phyloP scores from a whole-genome alignment of 192 early-diverging fungal genomes.

The Gonapodya sp. region DNA sequence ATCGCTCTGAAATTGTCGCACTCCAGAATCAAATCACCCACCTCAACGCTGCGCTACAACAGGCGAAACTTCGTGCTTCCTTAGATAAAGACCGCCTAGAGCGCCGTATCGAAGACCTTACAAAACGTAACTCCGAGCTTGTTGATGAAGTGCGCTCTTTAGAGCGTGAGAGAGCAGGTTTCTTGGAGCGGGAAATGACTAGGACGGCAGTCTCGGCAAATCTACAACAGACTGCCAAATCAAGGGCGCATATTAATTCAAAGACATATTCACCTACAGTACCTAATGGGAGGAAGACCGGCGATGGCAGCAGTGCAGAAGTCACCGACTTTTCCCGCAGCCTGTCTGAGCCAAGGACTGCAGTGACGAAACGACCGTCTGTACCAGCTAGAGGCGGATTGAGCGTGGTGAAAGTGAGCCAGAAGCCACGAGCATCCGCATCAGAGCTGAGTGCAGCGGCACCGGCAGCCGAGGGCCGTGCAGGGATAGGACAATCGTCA shows the following conservation, averaged over 20 bases:
- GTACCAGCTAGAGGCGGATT: not conserved
- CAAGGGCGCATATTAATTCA: too few relatives aligned
- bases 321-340: too few relatives aligned
- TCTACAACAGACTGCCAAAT: not conserved
- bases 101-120: not conserved
- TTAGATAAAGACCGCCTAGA: not conserved
- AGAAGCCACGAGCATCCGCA: not conserved
- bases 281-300: not conserved
- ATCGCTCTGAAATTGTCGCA: not conserved
- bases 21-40: not conserved
- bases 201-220: not conserved
- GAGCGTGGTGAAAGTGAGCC: not conserved
- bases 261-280: not conserved
- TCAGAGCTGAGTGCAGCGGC: not conserved
- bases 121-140: not conserved
- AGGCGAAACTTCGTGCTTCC: not conserved
- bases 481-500: not conserved
- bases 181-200: not conserved
- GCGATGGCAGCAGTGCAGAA: not conserved
- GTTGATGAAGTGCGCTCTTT: not conserved
- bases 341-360: not conserved
- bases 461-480: not conserved
- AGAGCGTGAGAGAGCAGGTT: not conserved
- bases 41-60: not conserved
- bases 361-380: not conserved